Evolutionary conservation across 495 filamentous ascomycete genomes (phyloP).

Genomic region (Lepraria neglecta): DNA sequence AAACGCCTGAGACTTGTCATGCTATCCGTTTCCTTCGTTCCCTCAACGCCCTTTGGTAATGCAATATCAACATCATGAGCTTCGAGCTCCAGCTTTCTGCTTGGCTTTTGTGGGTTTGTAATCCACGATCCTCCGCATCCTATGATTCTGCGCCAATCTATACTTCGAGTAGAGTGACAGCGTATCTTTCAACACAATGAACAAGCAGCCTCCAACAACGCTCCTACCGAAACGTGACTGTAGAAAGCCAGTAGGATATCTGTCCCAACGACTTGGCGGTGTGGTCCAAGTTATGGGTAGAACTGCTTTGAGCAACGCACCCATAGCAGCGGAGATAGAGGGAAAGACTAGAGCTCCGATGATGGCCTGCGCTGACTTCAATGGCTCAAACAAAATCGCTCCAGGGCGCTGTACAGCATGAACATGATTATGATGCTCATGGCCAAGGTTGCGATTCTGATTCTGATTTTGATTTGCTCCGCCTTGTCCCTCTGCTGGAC

Average conservation of each 20-base stretch:
- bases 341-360: conserved; percentile 61
- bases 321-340: conserved; percentile 56
- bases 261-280: conserved; percentile 34
- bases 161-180: conserved; percentile 69
- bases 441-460: conserved; percentile 10
- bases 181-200: conserved; percentile 70
- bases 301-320: conserved; percentile 56
- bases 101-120: conserved; percentile 44
- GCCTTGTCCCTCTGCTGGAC: conserved; percentile 23
- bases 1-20: background rate
- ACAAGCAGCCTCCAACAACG: conserved; percentile 71
- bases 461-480: conserved; percentile 26
- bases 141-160: conserved; percentile 61
- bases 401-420: conserved; percentile 27
- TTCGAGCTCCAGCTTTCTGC: background rate
- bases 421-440: background rate
- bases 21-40: background rate
- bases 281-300: conserved; percentile 60
- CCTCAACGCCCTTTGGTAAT: conserved; percentile 3
- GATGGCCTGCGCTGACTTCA: conserved; percentile 45
- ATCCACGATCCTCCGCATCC: conserved; percentile 60
- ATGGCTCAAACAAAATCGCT: conserved; percentile 44
- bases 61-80: conserved; percentile 1
- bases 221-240: conserved; percentile 74
- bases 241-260: conserved; percentile 50